Percentiles rank a stretch among this genome's conserved stretches.
Evolutionary conservation across 2,329 filamentous ascomycete genomes (phyloP).

Genomic region (Paradendryphiella salina): DNA sequence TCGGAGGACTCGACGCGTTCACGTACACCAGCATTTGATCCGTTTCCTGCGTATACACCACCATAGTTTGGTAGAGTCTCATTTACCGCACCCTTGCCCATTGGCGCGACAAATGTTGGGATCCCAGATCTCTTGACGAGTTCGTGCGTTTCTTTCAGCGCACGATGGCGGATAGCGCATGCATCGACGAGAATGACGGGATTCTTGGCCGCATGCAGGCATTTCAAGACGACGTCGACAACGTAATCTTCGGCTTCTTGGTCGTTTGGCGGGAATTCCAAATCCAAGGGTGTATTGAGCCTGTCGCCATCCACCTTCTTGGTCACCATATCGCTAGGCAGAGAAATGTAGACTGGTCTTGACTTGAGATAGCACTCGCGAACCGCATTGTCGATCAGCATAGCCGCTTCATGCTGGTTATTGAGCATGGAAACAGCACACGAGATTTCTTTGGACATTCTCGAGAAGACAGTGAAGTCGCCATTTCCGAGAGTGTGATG

Average conservation of each 20-base stretch:
- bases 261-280: constrained; percentile 67
- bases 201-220: constrained; percentile 70
- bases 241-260: constrained; percentile 76
- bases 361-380: constrained; percentile 73
- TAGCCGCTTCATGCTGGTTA: constrained; percentile 69
- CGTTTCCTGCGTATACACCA: constrained; percentile 82
- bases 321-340: constrained; percentile 79
- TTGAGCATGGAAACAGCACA: constrained; percentile 72
- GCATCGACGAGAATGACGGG: constrained; percentile 83
- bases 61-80: constrained; percentile 76
- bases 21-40: constrained; percentile 67
- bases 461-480: constrained; percentile 79
- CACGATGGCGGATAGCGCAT: constrained; percentile 76
- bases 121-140: constrained; percentile 73
- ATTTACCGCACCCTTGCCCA: constrained; percentile 84
- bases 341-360: constrained; percentile 79
- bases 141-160: constrained; percentile 70
- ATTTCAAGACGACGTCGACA: constrained; percentile 75
- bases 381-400: constrained; percentile 76
- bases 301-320: constrained; percentile 74
- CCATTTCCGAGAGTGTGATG: constrained; percentile 58
- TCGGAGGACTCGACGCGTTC: constrained; percentile 69
- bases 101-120: constrained; percentile 84
- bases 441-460: constrained; percentile 75
- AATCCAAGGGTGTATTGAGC: constrained; percentile 70